Evolutionary conservation across 164 flowering plant genomes (phyloP).

Genomic region (Vitis cinerea): DNA sequence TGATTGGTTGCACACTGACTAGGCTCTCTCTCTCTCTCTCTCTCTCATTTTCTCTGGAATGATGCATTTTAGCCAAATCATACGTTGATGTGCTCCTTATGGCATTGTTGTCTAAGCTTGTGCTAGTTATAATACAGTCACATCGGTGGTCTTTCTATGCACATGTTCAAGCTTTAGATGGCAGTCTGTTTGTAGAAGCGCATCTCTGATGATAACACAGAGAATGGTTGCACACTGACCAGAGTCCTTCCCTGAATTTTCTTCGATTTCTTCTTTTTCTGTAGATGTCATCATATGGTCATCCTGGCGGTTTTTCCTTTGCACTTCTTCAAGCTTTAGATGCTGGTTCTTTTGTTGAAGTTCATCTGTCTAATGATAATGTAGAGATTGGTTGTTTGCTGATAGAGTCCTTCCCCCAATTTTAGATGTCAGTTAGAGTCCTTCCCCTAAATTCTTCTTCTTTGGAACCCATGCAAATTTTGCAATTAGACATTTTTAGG

Average conservation of each 20-base stretch:
- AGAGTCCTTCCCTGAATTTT: not conserved
- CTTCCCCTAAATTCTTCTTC: too few relatives aligned
- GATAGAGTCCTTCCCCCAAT: constrained; percentile 15
- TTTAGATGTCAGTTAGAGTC: too few relatives aligned
- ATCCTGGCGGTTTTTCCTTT: too few relatives aligned
- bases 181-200: constrained; percentile 27
- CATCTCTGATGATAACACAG: not conserved
- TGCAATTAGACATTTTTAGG: too few relatives aligned
- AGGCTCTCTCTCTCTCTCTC: not conserved
- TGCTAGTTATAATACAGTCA: not conserved
- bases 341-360: not conserved
- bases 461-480: too few relatives aligned
- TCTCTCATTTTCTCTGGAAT: constrained; percentile 20
- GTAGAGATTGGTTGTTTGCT: constrained; percentile 22
- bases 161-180: constrained; percentile 5
- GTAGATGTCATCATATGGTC: too few relatives aligned
- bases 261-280: too few relatives aligned
- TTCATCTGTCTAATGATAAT: constrained; percentile 20
- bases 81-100: constrained; percentile 30
- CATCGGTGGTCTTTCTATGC: not conserved
- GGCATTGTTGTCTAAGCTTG: constrained; percentile 13
- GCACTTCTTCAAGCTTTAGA: too few relatives aligned
- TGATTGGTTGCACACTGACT: too few relatives aligned
- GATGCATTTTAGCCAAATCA: constrained; percentile 44
- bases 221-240: too few relatives aligned